Evolutionary conservation across 495 filamentous ascomycete genomes (phyloP), one percentile per base, ranked within the genome.

Genomic region (Aspergillus homomorphus): DNA sequence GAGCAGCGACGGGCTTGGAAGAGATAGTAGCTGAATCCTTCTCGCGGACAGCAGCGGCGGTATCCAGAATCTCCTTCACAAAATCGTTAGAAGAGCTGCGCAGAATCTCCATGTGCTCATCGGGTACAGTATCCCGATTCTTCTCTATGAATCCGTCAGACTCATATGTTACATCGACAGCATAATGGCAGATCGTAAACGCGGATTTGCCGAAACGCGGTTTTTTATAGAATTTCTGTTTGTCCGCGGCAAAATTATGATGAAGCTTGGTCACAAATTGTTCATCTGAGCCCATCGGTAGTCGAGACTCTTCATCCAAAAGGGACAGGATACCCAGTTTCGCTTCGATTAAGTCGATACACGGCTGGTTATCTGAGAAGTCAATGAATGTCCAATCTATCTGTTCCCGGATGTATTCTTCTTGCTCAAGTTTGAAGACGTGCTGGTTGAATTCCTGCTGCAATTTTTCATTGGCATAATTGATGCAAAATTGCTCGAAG

Each of bases 311-410:
- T 76, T 99, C 94, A 65, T 99, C 94, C 20, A 99, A 76, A 46
- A 99, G 83, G 21, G 92, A 88, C 53, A 99, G 74, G 54, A 99
- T 88, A 65, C 94, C 95, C 42, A 99, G 80, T 71, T 96, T 98
- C 46, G 90, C 92, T 76, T 99, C 94, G 62, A 99, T 99, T 44
- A 99, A 75, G 71, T 99, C 94, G 68, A 99, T 99, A 76, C 94
- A 99, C n/a, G 95, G 95, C 71, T 98, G 92, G 66, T 99, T 99
- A 70, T 99, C 94, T 51, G 94, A 96, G 75, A 98, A 99, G 71
- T 99, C 94, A 77, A 99, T 99, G 71, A 98, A 99, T 14, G 90
- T 96, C 94, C 94, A 99, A 70, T 98, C 93, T 62, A 99, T 99
- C 75, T 98, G 80, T 69, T 99, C 94, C 28, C 89, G 83, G 14